phyloP scores from a whole-genome alignment of 768 basidiomycete genomes.

The Termitomyces sp. region DNA sequence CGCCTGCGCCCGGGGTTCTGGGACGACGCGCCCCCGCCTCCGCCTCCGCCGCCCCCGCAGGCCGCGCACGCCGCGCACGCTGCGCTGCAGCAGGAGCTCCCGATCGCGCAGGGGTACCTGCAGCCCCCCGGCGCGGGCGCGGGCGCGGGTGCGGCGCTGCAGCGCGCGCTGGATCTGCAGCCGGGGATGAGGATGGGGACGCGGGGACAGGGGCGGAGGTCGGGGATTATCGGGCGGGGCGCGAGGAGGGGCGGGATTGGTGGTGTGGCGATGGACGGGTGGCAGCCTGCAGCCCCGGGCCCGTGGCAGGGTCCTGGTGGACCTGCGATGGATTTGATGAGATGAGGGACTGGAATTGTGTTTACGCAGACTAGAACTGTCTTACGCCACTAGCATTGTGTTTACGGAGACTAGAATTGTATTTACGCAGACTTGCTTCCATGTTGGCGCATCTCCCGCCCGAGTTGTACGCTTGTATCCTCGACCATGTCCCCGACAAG shows the following conservation, averaged over 20 bases:
- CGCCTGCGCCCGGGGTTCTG: background rate
- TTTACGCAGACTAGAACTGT: no score
- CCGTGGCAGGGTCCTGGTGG: conserved; percentile 3
- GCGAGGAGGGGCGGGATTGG: conserved; percentile 20
- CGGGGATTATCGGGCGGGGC: conserved; percentile 53
- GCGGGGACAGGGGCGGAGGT: conserved; percentile 40
- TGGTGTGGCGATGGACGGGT: background rate
- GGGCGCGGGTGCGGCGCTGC: conserved; percentile 27
- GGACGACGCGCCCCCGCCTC: background rate
- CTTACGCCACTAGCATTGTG: no score
- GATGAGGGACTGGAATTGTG: background rate
- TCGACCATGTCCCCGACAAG: conserved; percentile 22
- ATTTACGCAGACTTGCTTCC: no score
- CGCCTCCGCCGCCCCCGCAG: background rate
- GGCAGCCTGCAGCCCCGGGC: conserved; percentile 4
- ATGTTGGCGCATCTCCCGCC: conserved; percentile 4
- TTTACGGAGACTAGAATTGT: no score
- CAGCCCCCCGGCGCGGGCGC: background rate
- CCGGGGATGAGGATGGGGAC: conserved; percentile 43
- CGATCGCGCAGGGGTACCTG: background rate
- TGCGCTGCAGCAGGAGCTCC: background rate
- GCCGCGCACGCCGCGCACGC: background rate
- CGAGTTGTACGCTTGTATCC: conserved; percentile 14
- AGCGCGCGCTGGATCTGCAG: conserved; percentile 45
- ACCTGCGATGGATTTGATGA: conserved; percentile 1